phyloP scores from a whole-genome alignment of 2,329 filamentous ascomycete genomes.

The Talaromyces atroroseus region DNA sequence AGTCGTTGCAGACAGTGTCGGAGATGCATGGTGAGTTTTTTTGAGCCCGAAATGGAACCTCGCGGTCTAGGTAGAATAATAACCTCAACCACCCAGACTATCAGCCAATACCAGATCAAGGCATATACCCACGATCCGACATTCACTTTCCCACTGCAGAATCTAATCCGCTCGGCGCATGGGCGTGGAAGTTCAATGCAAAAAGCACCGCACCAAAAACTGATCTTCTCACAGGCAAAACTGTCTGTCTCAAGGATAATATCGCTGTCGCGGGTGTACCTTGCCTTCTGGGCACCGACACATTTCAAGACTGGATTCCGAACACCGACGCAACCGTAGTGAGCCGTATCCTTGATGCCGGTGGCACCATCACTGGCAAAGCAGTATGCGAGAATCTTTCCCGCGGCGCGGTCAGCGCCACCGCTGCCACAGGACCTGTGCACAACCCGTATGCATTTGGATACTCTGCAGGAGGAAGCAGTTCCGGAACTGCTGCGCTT shows the following conservation, averaged over 20 bases:
- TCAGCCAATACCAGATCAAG: background rate
- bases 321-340: background rate
- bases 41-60: too few species aligned
- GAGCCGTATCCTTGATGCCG: background rate
- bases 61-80: too few species aligned
- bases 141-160: background rate
- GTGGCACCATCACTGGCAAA: background rate
- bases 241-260: background rate
- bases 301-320: constrained; percentile 20
- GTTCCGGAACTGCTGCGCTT: background rate
- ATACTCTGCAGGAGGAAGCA: background rate
- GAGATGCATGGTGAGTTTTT: background rate
- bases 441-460: background rate
- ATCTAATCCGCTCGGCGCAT: background rate
- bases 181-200: background rate
- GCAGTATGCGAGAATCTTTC: background rate
- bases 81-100: background rate
- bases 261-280: background rate
- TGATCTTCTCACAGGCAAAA: background rate
- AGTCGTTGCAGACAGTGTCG: background rate
- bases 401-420: background rate
- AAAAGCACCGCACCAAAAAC: background rate
- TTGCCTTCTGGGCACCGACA: constrained; percentile 17
- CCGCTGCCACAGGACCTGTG: background rate
- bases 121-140: background rate